A percentile compares a stretch with the other conserved stretches of the same genome.
These are phyloP conservation scores for Nannochloris sp. DNA, from an alignment of 139 green algal species.

Conservation along the genomic window DNA sequence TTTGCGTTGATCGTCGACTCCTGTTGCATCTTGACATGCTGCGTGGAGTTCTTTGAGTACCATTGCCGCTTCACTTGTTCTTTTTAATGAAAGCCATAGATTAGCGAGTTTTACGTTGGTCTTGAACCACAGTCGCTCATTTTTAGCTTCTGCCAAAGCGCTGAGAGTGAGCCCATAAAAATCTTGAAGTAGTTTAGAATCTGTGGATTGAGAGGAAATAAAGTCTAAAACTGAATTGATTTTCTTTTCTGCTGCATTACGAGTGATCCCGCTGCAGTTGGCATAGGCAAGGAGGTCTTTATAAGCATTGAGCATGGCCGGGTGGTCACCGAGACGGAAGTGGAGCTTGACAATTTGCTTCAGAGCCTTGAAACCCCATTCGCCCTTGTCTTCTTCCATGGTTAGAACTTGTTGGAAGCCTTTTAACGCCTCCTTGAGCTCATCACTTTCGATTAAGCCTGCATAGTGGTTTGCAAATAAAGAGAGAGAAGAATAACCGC, in stretches of 20 bases:
- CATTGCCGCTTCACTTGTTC: slow-evolving; percentile 54
- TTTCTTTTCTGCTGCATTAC: slow-evolving; percentile 97
- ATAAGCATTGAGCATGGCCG: slow-evolving; percentile 10
- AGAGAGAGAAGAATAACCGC: not conserved
- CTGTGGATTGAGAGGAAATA: slow-evolving; percentile 59
- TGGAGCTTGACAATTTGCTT: slow-evolving; percentile 98
- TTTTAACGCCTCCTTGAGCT: slow-evolving; percentile 63
- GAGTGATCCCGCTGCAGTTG: slow-evolving; percentile 69
- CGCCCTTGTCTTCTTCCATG: slow-evolving; percentile 93
- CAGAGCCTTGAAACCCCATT: slow-evolving; percentile 98
- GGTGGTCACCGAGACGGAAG: slow-evolving; percentile 53
- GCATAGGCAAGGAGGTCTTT: slow-evolving; percentile 86
- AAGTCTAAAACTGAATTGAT: slow-evolving; percentile 96
- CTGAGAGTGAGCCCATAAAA: slow-evolving; percentile 93
- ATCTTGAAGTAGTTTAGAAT: slow-evolving; percentile 78
- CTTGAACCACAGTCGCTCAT: slow-evolving; percentile 99
- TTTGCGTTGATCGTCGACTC: slow-evolving; percentile 90
- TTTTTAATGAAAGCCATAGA: slow-evolving; percentile 80
- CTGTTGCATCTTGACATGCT: slow-evolving; percentile 81
- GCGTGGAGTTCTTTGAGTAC: slow-evolving; percentile 84
- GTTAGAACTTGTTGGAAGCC: slow-evolving; percentile 86
- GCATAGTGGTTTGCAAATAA: not conserved
- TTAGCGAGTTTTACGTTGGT: slow-evolving; percentile 94
- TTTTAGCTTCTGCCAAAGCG: slow-evolving; percentile 78
- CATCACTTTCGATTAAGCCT: slow-evolving; percentile 77